Evolutionary conservation across 208 protist species (phyloP), one percentile per base, ranked within the genome.

Genomic region (Wallacemonas sp.): DNA sequence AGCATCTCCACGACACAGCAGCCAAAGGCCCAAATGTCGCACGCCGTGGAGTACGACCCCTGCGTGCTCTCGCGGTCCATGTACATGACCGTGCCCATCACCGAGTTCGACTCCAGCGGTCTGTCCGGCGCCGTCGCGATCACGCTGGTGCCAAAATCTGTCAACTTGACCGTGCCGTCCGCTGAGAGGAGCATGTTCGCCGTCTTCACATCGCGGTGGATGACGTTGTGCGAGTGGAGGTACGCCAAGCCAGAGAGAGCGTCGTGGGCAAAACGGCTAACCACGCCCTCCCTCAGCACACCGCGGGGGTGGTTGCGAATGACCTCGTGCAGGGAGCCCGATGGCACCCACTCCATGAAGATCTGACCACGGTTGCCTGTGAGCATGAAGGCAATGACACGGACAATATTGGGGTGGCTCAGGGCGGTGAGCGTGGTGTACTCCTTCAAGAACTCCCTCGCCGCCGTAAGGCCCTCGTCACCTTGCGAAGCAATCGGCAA

Each of bases 121-220:
- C 66, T 68, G 39, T 72, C 80, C 3, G 51, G 56, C 8, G 91
- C 36, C 26, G 47, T 55, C 47, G 47, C 33, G 31, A 87, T 75
- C 22, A 78, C 71, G 53, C 78, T 85, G n/a, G 79, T 82, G 54
- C 88, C 91, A 62, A 96, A 94, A 73, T 96, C 88, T 11, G 83
- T 91, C 44, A 96, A 69, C 70, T 90, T 84, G 41, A 94, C 74
- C 12, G 71, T 66, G 41, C 87, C 74, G 45, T 96, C 84, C 14
- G 63, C 63, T 36, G 66, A 76, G 24, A 95, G 78, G 39, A 96
- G 75, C 80, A 95, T 85, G 70, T 96, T 96, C 33, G 39, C 82
- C 21, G 85, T 86, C 68, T 96, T 95, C 33, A 96, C 72, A 62
- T 96, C 91, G 42, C 88, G 75, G 72, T 96, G 91, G 36, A 89